Base-by-base conservation (phyloP, 306 rosid species). In the Quercus alba region DNA sequence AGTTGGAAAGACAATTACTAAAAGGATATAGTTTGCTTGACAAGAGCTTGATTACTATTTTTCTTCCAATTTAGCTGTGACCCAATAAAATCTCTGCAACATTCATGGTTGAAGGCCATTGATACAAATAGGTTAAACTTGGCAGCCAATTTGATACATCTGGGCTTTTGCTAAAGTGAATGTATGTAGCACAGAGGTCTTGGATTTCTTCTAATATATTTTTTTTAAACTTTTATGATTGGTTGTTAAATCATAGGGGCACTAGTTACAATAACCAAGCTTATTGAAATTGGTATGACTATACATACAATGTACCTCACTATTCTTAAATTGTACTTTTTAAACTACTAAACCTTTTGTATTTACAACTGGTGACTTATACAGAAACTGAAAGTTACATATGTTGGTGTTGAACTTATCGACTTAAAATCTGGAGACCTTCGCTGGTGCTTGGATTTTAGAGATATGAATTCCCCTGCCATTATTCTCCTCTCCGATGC, bases 361-460 rank as follows among this genome's bases (percentile, higher is more conserved):
- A 74, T 76, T 23, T 74, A 83, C 80, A 84, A 80, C 72, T 83
- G 84, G 75, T 63, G 80, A 72, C 62, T 79, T 77, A 75, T 67
- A 74, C 98, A 96, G 99, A 96, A 93, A 89, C 73, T 96, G 84
- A 96, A 90, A 87, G 86, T 96, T 82, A 90, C 99, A 25, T 83
- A 90, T 75, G 94, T 81, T 13, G 99, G 98, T 72, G 94, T 91
- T 25, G 99, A 96, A 76, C 92, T 96, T 81, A 74, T 90, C 33
- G 97, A 96, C 72, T 28, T 85, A 73, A 90, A 81, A 84, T 81
- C 96, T 35, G 99, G 97, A 81, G 99, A 96, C 70, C 98, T 93
- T 79, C 97, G 92, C 73, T 96, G 99, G 99, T 96, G 99, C 89
- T 91, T 96, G 94, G 99, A 96, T 82, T 96, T 96, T 82, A 96